Evolutionary conservation across 1,139 yeast genomes (phyloP).

Genomic region (Taphrina flavorubra): DNA sequence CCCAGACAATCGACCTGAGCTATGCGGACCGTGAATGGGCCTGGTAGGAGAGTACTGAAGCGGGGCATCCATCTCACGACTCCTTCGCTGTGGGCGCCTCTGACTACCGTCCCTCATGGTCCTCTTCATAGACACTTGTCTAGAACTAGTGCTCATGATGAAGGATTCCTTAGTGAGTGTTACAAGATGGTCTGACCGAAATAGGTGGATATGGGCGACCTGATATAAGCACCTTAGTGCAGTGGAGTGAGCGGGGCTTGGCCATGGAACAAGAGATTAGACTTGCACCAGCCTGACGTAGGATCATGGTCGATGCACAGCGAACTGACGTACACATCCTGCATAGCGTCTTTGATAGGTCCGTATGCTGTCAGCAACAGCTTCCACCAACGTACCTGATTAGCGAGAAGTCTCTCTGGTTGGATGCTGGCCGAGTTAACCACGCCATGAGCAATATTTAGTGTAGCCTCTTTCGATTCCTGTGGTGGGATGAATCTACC

Average conservation of each 20-base stretch:
- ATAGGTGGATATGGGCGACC: not conserved
- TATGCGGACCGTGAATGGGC: conserved; percentile 20
- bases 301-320: conserved; percentile 1
- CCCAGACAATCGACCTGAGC: conserved; percentile 16
- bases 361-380: not conserved
- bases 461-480: not conserved
- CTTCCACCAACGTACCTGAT: not conserved
- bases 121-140: conserved; percentile 25
- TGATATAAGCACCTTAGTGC: not conserved
- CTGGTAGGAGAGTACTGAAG: conserved; percentile 30
- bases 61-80: conserved; percentile 20
- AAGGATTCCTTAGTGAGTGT: not conserved
- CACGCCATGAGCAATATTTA: conserved; percentile 3
- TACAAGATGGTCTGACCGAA: too few species aligned
- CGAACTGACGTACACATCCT: conserved; percentile 4
- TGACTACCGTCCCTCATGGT: conserved; percentile 19
- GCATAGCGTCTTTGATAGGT: not conserved
- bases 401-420: not conserved
- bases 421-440: not conserved
- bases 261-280: conserved; percentile 3
- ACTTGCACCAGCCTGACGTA: conserved; percentile 20
- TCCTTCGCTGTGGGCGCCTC: conserved; percentile 6
- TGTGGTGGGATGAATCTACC: not conserved
- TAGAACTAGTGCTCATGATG: conserved; percentile 9
- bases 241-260: not conserved